Evolutionary conservation across 129 eudicot genomes (phyloP).

Genomic region (Saussurea involucrata): DNA sequence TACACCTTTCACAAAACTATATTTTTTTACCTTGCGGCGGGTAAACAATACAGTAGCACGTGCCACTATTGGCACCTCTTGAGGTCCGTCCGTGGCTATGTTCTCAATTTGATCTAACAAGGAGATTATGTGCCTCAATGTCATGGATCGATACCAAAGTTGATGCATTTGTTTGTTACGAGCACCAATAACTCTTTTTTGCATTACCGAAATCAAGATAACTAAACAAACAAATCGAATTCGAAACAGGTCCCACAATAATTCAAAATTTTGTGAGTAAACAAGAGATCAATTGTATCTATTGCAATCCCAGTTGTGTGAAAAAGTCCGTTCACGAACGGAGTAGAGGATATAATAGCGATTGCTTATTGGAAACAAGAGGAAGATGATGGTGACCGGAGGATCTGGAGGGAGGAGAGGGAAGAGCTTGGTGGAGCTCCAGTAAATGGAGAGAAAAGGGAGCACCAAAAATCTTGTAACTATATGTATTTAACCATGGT

Average conservation of each 20-base stretch:
- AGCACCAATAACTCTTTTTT: conserved; percentile 81
- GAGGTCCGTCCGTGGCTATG: too few relatives aligned
- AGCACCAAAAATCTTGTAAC: conserved; percentile 6
- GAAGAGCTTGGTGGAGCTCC: conserved; percentile 34
- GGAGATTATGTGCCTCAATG: conserved; percentile 88
- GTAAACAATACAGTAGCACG: too few relatives aligned
- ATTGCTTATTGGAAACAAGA: conserved; percentile 19
- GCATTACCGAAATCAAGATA: conserved; percentile 59
- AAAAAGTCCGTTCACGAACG: neutral
- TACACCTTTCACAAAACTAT: too few relatives aligned
- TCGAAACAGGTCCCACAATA: neutral
- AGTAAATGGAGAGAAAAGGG: conserved; percentile 19
- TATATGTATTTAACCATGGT: conserved; percentile 31
- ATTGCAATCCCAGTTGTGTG: conserved; percentile 12
- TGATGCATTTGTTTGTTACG: conserved; percentile 96
- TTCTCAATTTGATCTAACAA: conserved; percentile 95
- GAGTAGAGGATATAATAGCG: conserved; percentile 5
- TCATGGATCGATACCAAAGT: conserved; percentile 94
- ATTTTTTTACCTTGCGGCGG: too few relatives aligned
- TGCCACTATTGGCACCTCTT: too few relatives aligned
- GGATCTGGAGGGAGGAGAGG: conserved; percentile 28
- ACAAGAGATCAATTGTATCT: conserved; percentile 13
- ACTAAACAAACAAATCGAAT: conserved; percentile 15
- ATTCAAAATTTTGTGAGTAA: conserved; percentile 30
- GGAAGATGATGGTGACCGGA: conserved; percentile 22